Percentiles rank a stretch among this genome's conserved stretches.
These are phyloP conservation scores for Boletus sp. DNA, from an alignment of 1,284 basidiomycete genomes.

Conservation along the genomic window DNA sequence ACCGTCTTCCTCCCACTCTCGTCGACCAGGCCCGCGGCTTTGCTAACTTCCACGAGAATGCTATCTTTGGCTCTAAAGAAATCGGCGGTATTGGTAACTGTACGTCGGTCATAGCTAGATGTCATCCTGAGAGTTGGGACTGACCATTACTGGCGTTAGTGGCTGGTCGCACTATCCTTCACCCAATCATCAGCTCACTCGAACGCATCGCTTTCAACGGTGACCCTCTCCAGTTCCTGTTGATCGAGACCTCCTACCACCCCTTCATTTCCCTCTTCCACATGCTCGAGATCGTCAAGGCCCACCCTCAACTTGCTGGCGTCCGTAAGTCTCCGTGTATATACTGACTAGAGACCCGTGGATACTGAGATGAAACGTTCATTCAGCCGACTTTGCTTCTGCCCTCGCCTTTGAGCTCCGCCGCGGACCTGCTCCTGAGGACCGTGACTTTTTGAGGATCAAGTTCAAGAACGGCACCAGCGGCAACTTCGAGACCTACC, in stretches of 20 bases:
- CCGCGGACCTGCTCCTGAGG: constrained; percentile 68
- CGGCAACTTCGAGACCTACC: constrained; percentile 56
- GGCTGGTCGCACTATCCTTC: constrained; percentile 74
- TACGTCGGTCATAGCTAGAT: constrained; percentile 35
- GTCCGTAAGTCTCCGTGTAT: constrained; percentile 52
- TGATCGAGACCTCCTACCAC: constrained; percentile 82
- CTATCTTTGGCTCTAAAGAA: constrained; percentile 66
- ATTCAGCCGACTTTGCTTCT: constrained; percentile 72
- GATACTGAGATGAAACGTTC: constrained; percentile 9
- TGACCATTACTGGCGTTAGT: constrained; percentile 43
- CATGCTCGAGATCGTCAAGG: constrained; percentile 61
- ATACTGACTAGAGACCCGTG: not conserved
- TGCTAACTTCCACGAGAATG: constrained; percentile 77
- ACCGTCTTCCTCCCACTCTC: constrained; percentile 67
- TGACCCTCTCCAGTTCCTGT: constrained; percentile 73
- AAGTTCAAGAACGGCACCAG: constrained; percentile 83
- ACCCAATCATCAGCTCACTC: constrained; percentile 67
- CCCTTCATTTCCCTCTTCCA: constrained; percentile 87
- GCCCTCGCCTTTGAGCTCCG: constrained; percentile 78
- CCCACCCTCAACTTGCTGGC: constrained; percentile 57
- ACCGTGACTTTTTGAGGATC: constrained; percentile 76
- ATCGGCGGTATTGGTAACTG: constrained; percentile 74
- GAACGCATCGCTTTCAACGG: constrained; percentile 75
- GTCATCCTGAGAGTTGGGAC: not conserved
- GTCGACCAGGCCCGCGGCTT: constrained; percentile 67